Percentiles rank a stretch among this genome's conserved stretches.
phyloP scores from a whole-genome alignment of 2,329 filamentous ascomycete species.

The Cercospora sojina region DNA sequence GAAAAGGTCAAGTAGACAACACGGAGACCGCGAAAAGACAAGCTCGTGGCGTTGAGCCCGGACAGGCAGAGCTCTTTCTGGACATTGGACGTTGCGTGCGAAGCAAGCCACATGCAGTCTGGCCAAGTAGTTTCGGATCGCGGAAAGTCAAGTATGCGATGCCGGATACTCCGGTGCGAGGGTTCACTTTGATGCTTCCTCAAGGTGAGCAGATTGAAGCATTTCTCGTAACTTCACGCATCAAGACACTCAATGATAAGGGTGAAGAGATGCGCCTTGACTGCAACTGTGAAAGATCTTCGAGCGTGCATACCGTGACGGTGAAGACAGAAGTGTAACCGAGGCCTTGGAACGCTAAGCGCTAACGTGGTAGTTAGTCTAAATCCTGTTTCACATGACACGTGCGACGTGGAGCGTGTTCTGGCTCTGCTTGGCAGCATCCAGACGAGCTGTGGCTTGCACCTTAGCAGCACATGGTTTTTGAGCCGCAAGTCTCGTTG shows the following conservation, averaged over 20 bases:
- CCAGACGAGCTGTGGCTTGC: not conserved
- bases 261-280: not conserved
- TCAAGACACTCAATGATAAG: not conserved
- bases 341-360: not conserved
- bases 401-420: not conserved
- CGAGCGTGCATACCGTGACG: not conserved
- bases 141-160: not conserved
- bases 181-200: not conserved
- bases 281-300: not conserved
- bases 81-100: not conserved
- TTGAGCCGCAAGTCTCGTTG: not conserved
- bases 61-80: not conserved
- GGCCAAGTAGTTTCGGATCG: not conserved
- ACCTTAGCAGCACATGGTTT: not conserved
- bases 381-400: not conserved
- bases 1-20: not conserved
- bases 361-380: not conserved
- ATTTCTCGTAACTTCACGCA: not conserved
- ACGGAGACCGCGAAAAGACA: constrained; percentile 6
- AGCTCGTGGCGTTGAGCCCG: not conserved
- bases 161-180: not conserved
- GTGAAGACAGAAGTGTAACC: not conserved
- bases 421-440: not conserved
- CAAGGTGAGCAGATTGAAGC: not conserved
- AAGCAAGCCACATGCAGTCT: constrained; percentile 9